Base-by-base conservation (phyloP, 225 moss, liverwort and hornwort genomes). In the Polytrichum commune region DNA sequence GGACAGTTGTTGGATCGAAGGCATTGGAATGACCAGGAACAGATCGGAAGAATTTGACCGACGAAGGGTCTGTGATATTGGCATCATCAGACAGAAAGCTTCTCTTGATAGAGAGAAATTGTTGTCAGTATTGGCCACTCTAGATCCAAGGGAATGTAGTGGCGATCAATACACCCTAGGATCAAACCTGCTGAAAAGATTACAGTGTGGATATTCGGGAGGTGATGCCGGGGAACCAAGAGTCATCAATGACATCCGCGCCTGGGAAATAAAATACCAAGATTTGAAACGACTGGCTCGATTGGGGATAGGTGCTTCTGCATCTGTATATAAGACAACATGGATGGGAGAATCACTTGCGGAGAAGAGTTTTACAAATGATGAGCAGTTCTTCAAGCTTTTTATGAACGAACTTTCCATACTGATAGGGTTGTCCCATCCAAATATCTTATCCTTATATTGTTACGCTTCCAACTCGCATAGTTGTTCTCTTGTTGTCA, bases 361-460 rank as follows among this genome's bases (percentile, higher is more conserved):
- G 0, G 26, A 27, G 27, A 68, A 68, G 18, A 19, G 1, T 5
- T 55, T 55, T 19, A 5, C 1, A 6, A 26, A 19, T 5, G 5
- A 6, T 27, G 53, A 27, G 18, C 1, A 24, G 6, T 29, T 29
- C 23, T 5, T 18, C 25, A n/a, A 54, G 23, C 0, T 26, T 7
- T 68, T 53, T 19, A 68, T 0, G 54, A 22, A 53, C 24, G 68
- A 68, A 68, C 0, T 55, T 1, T 53, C 53, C 9, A 53, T 68
- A 8, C 7, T 68, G 32, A 18, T 24, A 68, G 53, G 68, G 27
- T 68, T 54, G 53, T 68, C 68, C 18, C 68, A 68, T 24, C 68
- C 68, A 53, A 68, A 68, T 24, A 68, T 68, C 26, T n/a, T 68
- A 28, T 32, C 68, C n/a, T 54, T 68, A 24, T n/a, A 20, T 10